Percentiles rank a stretch among this genome's conserved stretches.
Conservation (phyloP, 257 asterid species). For the Penstemon barbatus region DNA sequence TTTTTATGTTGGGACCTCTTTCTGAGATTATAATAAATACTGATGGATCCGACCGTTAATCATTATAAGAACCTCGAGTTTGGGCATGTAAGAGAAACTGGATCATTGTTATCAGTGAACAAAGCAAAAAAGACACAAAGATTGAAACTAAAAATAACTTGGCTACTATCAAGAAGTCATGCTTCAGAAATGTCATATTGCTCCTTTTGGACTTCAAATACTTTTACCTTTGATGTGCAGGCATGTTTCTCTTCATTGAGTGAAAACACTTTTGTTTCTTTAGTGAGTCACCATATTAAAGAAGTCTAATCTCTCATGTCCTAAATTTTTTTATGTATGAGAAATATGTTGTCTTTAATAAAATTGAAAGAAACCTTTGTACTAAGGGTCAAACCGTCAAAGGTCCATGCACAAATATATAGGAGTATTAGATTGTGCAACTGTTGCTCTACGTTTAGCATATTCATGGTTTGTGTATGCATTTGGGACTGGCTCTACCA, state of each 20-base stretch:
- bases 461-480: too few relatives aligned
- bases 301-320: neutral
- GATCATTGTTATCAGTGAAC: neutral
- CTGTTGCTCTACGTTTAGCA: neutral
- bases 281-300: neutral
- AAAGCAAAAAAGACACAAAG: neutral
- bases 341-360: conserved; percentile 2
- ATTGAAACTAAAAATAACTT: neutral
- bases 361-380: neutral
- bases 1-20: neutral
- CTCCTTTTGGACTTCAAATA: too few relatives aligned
- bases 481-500: too few relatives aligned
- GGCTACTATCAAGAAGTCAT: too few relatives aligned
- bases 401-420: conserved; percentile 10
- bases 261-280: neutral
- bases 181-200: too few relatives aligned
- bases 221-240: neutral
- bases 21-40: neutral
- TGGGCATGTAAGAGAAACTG: conserved; percentile 1
- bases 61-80: neutral
- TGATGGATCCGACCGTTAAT: neutral
- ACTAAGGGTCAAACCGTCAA: neutral
- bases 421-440: neutral
- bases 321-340: neutral
- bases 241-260: neutral